Evolutionary conservation across 805 yeast species (phyloP), one percentile per base, ranked within the genome.

Genomic region (Metschnikowia lochheadii): DNA sequence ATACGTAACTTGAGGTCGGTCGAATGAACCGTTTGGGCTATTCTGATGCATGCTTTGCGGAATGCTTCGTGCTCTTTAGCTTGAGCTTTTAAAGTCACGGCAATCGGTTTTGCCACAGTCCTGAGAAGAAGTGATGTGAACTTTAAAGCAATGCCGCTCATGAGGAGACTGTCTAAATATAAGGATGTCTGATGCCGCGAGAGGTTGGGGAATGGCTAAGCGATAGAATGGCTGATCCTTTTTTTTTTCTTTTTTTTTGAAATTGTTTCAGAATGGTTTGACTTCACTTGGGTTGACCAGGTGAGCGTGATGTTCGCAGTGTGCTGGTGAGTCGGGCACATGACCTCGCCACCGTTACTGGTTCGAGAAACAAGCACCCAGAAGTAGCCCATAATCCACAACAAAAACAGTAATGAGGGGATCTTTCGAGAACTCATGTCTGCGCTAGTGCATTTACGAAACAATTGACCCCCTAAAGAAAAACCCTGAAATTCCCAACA

Each of bases 91-190:
- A 89, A 72, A 1, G 82, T 72, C 50, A 76, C 83, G 3, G 92
- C 89, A 31, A 88, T 76, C 1, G 96, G 96, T 63, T 85, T 87
- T 35, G 95, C 85, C 40, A 88, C 72, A 35, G 92, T 88, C 54
- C 91, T 68, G 6, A 87, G 80, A 48, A 87, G 75, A 48, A 88
- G 76, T 21, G 91, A 78, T 10, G 89, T 81, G 57, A 88, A 69
- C 63, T 88, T 88, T 44, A 87, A 74, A 8, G 91, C 89, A 35
- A 88, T 78, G 23, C 86, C 81, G 69, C 92, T 87, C 94, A 87
- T 86, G 15, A 13, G 18, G 18, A 5, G 15, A 1, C 10, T 20
- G 13, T 20, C 20, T 20, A 14, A n/a, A 20, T 15, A 20, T 10
- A 26, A 20, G 40, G 11, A 13, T 7, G n/a, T 10, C 5, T 3